phyloP scores from a whole-genome alignment of 1,139 yeast species.

The Saccharomyces hybrid region DNA sequence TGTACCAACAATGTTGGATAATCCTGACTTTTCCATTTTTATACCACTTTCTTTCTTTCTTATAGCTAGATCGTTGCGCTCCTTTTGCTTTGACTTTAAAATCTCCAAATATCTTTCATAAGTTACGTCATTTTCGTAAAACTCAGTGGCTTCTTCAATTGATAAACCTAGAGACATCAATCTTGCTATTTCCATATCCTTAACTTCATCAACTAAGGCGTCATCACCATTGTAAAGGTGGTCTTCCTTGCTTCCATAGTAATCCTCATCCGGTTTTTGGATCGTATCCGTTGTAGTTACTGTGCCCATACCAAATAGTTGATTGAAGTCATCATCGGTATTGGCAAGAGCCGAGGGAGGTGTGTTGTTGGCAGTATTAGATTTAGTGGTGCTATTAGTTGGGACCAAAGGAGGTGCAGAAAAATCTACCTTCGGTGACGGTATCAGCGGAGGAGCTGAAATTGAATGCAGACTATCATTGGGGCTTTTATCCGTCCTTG shows the following conservation, averaged over 20 bases:
- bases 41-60: not conserved
- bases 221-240: constrained; percentile 7
- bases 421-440: not conserved
- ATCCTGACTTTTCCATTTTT: not conserved
- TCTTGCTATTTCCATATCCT: constrained; percentile 30
- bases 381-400: not conserved
- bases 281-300: not conserved
- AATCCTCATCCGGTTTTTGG: not conserved
- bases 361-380: not conserved
- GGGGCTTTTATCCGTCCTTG: not conserved
- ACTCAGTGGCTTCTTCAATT: constrained; percentile 17
- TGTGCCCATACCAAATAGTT: constrained; percentile 9
- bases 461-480: not conserved
- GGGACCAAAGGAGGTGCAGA: not conserved
- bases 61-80: not conserved
- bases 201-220: constrained; percentile 25
- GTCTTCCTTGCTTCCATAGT: constrained; percentile 11
- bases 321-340: constrained; percentile 15
- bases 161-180: constrained; percentile 28
- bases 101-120: constrained; percentile 20
- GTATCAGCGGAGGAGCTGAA: not conserved
- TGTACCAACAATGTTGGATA: not conserved
- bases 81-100: constrained; percentile 4
- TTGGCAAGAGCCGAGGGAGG: not conserved
- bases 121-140: constrained; percentile 22